Base-by-base conservation (phyloP, 2,329 filamentous ascomycete species). In the Trichoderma aggressivum region DNA sequence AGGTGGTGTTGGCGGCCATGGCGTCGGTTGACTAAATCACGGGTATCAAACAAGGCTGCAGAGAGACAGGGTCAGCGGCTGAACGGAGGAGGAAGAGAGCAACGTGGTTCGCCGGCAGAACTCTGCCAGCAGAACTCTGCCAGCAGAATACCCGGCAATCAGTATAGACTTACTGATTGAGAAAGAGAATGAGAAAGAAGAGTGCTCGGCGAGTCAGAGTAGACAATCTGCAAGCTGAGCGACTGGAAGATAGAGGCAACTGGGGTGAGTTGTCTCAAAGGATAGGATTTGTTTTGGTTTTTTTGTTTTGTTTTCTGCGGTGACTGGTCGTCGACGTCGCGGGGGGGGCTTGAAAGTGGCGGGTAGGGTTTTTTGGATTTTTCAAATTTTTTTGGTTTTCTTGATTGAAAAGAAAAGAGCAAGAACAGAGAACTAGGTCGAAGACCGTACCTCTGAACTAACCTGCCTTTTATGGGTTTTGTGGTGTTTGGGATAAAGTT, bases 311-410 rank as follows among this genome's bases (percentile, higher is more conserved):
- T 67, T 67, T 67, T 69, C 64, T 70, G 73, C 72, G 73, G 64
- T 61, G 59, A 70, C 70, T 74, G 75, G 76, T 73, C 70, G 74
- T 77, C 74, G 76, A 75, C 76, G 76, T 74, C 76, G 76, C 76
- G 77, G 74, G 74, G 67, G 77, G 72, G 72, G 70, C 24, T 43
- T 56, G 50, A 39, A 73, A 73, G 63, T 58, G 55, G 62, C 16
- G 85, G 82, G 83, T 86, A 84, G 86, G 90, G 89, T 83, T 86
- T 89, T 87, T 83, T 83, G 79, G 75, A 80, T 81, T 82, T 88
- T 89, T 87, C 85, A 83, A 82, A 79, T 77, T 88, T 89, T 89
- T 89, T 89, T 81, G 81, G 82, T 86, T 87, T 87, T 75, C 82
- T 83, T 80, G 81, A 80, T 81, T 81, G 79, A 79, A 79, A 79